Percentiles rank a stretch among this genome's conserved stretches.
Conservation (phyloP, 306 rosid genomes). For the Medicago ruthenica region DNA sequence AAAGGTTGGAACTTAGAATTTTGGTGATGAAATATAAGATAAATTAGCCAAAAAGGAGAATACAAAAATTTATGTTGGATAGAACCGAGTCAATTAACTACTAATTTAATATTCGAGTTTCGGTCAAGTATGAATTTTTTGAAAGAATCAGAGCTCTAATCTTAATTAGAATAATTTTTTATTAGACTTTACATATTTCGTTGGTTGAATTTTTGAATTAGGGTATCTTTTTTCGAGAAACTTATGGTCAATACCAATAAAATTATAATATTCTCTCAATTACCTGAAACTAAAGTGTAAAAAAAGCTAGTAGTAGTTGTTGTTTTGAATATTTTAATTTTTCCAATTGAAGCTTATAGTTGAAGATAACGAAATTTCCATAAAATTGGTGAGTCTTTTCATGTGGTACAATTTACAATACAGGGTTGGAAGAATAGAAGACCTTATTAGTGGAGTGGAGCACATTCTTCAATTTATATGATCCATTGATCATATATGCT, state of each 20-base stretch:
- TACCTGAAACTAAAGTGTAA: neutral
- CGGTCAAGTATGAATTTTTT: too few species aligned
- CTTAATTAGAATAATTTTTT: neutral
- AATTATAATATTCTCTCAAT: neutral
- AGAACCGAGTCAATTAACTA: neutral
- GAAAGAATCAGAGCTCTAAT: too few species aligned
- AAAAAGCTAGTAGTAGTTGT: neutral
- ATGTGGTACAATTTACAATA: slow-evolving; percentile 35
- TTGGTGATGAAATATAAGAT: slow-evolving; percentile 34
- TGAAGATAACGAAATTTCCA: slow-evolving; percentile 4
- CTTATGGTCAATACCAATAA: too few species aligned
- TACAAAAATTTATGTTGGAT: neutral
- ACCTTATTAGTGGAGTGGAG: slow-evolving; percentile 18
- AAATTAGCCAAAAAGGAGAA: slow-evolving; percentile 5
- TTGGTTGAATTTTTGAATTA: too few species aligned
- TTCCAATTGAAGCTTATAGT: slow-evolving; percentile 27
- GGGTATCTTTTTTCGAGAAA: too few species aligned
- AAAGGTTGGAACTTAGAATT: slow-evolving; percentile 9
- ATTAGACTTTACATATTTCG: neutral
- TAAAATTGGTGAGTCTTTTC: slow-evolving; percentile 34
- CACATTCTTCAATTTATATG: neutral
- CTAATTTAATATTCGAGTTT: neutral
- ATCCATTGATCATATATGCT: neutral
- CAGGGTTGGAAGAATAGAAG: slow-evolving; percentile 32
- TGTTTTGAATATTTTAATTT: neutral